A percentile compares a stretch with the other conserved stretches of the same genome.
Evolutionary conservation across 331 rosid species (phyloP).

Genomic region (Malus hybrid): DNA sequence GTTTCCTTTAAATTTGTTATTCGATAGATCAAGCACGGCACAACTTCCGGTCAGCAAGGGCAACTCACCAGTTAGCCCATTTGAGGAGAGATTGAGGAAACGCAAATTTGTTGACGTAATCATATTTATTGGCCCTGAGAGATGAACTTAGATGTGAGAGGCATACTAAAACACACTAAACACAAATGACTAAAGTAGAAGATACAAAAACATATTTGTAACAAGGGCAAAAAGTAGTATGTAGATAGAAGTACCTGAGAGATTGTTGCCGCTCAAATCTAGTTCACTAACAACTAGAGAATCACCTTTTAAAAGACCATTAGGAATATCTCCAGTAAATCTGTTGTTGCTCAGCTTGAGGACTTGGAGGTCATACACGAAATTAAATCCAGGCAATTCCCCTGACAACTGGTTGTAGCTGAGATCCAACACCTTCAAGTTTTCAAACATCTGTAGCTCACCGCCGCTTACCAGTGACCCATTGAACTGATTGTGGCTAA

Average conservation of each 20-base stretch:
- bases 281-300: constrained; percentile 70
- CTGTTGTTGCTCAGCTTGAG: constrained; percentile 88
- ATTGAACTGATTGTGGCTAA: constrained; percentile 73
- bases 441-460: constrained; percentile 51
- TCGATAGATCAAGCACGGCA: constrained; percentile 83
- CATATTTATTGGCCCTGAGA: constrained; percentile 68
- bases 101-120: constrained; percentile 66
- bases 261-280: constrained; percentile 96
- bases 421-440: constrained; percentile 87
- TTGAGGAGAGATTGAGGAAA: constrained; percentile 68
- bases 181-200: neutral
- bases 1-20: constrained; percentile 74
- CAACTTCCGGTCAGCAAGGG: constrained; percentile 92
- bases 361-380: constrained; percentile 82
- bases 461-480: constrained; percentile 72
- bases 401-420: constrained; percentile 88
- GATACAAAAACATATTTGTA: constrained; percentile 2
- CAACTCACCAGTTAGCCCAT: constrained; percentile 64
- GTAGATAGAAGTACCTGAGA: constrained; percentile 54
- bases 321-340: constrained; percentile 79
- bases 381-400: constrained; percentile 87
- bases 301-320: constrained; percentile 78
- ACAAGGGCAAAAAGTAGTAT: constrained; percentile 1
- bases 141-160: constrained; percentile 25
- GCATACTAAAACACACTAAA: constrained; percentile 3